Percentiles rank a stretch among this genome's conserved stretches.
These are phyloP conservation scores for Arctostaphylos glauca DNA, from an alignment of 148 eudicot species.

Conservation along the genomic window DNA sequence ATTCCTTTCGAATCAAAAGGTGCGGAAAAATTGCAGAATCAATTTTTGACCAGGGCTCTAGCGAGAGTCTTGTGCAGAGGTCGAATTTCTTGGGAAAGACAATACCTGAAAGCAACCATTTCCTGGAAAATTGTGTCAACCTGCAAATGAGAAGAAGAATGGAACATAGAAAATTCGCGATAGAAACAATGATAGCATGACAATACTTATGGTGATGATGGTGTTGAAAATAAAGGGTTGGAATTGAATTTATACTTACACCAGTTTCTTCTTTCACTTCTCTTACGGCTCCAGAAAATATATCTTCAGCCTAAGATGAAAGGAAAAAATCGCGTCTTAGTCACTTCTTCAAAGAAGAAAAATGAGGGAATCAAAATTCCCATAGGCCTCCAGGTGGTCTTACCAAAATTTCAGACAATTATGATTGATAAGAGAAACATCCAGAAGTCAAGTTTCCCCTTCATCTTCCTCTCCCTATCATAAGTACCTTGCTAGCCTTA, in stretches of 20 bases:
- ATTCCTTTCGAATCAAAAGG: too few species aligned
- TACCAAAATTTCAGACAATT: neutral
- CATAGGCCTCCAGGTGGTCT: neutral
- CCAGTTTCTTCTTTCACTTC: conserved; percentile 47
- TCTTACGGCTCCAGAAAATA: conserved; percentile 36
- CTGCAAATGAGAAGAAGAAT: conserved; percentile 15
- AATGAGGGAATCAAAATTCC: neutral
- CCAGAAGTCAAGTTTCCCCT: too few species aligned
- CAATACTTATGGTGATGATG: neutral
- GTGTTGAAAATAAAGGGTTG: neutral
- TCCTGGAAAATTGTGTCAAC: conserved; percentile 36
- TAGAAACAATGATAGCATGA: neutral
- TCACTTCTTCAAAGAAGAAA: neutral
- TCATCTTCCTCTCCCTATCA: too few species aligned
- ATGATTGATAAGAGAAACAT: neutral
- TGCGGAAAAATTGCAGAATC: too few species aligned
- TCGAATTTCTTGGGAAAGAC: neutral
- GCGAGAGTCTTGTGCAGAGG: neutral
- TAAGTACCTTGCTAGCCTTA: too few species aligned
- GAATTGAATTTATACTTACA: conserved; percentile 18
- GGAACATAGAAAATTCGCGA: neutral
- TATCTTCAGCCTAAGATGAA: conserved; percentile 31
- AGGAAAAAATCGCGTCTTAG: neutral
- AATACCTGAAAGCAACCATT: conserved; percentile 38
- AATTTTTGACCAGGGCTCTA: too few species aligned